Percentiles rank a stretch among this genome's conserved stretches.
phyloP scores from a whole-genome alignment of 176 grass and related monocot species.

The Oryza coarctata region DNA sequence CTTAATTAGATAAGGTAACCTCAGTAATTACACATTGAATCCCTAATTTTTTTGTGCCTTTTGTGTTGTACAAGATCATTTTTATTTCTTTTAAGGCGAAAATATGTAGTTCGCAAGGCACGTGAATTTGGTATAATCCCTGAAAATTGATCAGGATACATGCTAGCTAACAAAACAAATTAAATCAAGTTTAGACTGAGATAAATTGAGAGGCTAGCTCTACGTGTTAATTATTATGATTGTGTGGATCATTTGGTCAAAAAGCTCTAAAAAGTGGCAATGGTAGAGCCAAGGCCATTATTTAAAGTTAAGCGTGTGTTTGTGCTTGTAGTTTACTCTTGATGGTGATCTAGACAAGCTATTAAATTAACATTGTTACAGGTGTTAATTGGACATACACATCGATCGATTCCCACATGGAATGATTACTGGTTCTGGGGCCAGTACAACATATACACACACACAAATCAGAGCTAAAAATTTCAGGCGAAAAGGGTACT shows the following conservation, averaged over 20 bases:
- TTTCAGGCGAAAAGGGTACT: background rate
- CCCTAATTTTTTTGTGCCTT: no score
- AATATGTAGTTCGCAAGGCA: no score
- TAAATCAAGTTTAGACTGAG: background rate
- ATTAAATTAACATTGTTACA: background rate
- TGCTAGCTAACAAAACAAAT: background rate
- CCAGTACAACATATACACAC: background rate
- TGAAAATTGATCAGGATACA: no score
- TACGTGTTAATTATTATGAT: background rate
- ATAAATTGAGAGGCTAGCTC: background rate
- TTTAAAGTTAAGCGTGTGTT: slow-evolving; percentile 17
- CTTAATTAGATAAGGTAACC: no score
- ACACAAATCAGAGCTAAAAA: background rate
- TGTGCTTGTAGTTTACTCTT: slow-evolving; percentile 19
- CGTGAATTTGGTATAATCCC: no score
- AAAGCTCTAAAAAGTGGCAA: slow-evolving; percentile 6
- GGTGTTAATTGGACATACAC: background rate
- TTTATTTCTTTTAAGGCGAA: no score
- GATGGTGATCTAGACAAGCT: slow-evolving; percentile 21
- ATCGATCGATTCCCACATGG: background rate
- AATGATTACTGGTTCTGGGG: background rate
- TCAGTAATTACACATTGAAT: no score
- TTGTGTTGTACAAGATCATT: no score
- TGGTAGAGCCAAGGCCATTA: slow-evolving; percentile 38
- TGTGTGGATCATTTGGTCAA: slow-evolving; percentile 16